Evolutionary conservation across 1,284 basidiomycete species (phyloP), one percentile per base, ranked within the genome.

Genomic region (Clitocybe nebularis): DNA sequence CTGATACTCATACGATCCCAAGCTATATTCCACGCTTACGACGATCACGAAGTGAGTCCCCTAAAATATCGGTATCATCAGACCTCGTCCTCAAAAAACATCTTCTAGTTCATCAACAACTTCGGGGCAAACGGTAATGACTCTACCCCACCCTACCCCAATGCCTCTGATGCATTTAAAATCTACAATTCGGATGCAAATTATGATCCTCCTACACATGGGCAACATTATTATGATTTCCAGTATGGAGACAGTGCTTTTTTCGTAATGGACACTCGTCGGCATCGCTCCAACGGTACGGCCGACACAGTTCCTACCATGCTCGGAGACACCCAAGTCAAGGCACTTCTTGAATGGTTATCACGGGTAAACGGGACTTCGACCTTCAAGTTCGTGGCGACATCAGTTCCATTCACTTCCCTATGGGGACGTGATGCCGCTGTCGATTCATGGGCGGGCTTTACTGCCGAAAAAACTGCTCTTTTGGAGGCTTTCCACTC

Each of bases 331-430:
- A 54, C 63, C 37, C 89, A 92, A 59, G 69, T 88, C 25, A 62
- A 72, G 2, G 79, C 77, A 0, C 66, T 91, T 34, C 67, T 81
- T 48, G 60, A 73, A 41, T 92, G 89, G 89, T 67, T 85, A 1
- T 66, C 68, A 1, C 73, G 72, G 52, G 81, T 80, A 42, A 91
- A 92, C 62, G 60, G 68, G 41, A 91, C 89, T 0, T 72, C 79
- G 3, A 80, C 84, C 0, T 91, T 88, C 75, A 91, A 91, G 63
- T 90, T 93, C 59, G 71, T 93, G 43, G 75, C 87, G 16, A 75
- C 78, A 8, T 85, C 82, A 6, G 84, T 90, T 3, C 89, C 89
- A 0, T 84, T 93, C 63, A 88, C 84, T 29, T 78, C 77, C 0
- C 72, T 90, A 11, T 91, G 88, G 87, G 75, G 70, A 2, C 70